Base-by-base conservation (phyloP, 305 asterid species). In the Fraxinus platypoda region DNA sequence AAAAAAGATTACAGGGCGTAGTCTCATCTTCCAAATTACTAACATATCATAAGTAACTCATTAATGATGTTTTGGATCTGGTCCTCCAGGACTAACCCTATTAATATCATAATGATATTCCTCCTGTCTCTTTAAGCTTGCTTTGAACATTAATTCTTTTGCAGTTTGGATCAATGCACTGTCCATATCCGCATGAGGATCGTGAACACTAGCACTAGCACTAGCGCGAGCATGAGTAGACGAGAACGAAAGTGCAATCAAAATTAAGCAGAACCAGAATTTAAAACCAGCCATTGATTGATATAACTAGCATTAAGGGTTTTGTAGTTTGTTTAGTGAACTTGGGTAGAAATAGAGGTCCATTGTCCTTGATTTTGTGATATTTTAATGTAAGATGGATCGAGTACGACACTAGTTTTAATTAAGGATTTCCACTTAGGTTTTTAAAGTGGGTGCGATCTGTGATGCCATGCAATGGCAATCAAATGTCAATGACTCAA, bases 1-100 rank as follows among this genome's bases (percentile, higher is more conserved):
- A 33, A 2, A 7, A 30, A 34, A 33, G 8, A 35, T 34, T 33
- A 19, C 13, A 19, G 12, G 9, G 25, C 26, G 28, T 25, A 57
- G 17, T 30, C 86, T 34, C 75, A 33, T 33, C 6, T 75, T 37
- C 23, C 28, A 25, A 52, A 19, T 8, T 26, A 78, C 31, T 62
- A 19, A n/a, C 59, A 6, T n/a, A 26, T 30, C n/a, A 26, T 64
- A 64, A 80, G 33, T n/a, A 23, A 3, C 21, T 54, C 8, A 23
- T 52, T 87, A 87, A 79, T 90, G 91, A 76, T 90, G 94, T 74
- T 81, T 87, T 2, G 91, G 89, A 75, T 90, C 94, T 2, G 92
- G 92, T 52, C 94, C 94, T 3, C 92, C 90, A 0, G 91, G 92
- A 17, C 89, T 89, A 76, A 77, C 79, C 21, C 91, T 80, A 6